Evolutionary conservation across 1,284 basidiomycete species (phyloP), one percentile per base, ranked within the genome.

Genomic region (Tilletia caries): DNA sequence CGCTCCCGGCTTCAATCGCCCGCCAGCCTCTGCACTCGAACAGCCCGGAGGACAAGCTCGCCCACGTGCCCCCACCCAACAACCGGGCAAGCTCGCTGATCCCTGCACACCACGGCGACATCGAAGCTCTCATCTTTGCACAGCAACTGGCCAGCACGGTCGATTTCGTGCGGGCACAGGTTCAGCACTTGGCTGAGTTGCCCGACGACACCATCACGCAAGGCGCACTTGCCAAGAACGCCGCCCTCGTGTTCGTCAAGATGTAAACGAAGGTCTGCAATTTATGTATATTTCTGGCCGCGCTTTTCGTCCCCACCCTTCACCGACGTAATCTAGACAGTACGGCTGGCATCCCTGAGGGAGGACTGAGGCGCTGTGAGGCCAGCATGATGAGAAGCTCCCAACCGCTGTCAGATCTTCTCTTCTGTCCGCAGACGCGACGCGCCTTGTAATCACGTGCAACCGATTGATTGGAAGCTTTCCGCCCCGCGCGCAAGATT

Each of bases 61-160:
- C 58, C 18, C 58, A 62, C 29, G 58, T 62, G 4, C 58, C 58
- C 4, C 29, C 27, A 34, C 58, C 58, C 29, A 62, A 25, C 29
- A 62, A 62, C 32, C 58, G 58, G 27, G 58, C 58, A 2, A 62
- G 58, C 29, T 33, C 58, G 58, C 32, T 62, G 32, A 62, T 62
- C 32, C 29, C 58, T 20, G 32, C 58, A 13, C 20, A 25, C 15
- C 32, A 62, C 32, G 58, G 58, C 29, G 58, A 62, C 58, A 25
- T 62, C 18, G 58, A 62, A 29, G 58, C 58, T 12, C 58, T 62
- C 32, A 34, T 34, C 33, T 62, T 62, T 34, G 58, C 58, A 12
- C 58, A 62, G 32, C 58, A 62, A 20, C 33, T 62, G 58, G 29
- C 58, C 23, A 18, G 29, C 32, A 12, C 58, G 33, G 58, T 62